phyloP scores from a whole-genome alignment of 2,329 filamentous ascomycete genomes.

The Penicillium verrucosum region DNA sequence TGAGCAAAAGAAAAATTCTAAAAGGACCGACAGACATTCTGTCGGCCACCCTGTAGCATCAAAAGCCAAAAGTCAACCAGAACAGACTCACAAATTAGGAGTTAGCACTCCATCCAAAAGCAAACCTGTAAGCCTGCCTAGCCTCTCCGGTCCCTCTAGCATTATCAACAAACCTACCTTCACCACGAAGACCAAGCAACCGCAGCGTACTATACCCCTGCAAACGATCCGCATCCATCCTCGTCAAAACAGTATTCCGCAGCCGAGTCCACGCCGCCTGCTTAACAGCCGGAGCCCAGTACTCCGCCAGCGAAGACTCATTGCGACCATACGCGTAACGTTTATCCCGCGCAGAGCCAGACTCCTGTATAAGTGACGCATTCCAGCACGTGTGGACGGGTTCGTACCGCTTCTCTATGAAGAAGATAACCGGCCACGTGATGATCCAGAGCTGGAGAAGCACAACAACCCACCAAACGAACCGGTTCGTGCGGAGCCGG shows the following conservation, averaged over 20 bases:
- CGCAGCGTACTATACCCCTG: slow-evolving; percentile 18
- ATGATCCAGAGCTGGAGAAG: slow-evolving; percentile 42
- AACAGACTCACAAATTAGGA: background rate
- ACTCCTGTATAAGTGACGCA: slow-evolving; percentile 19
- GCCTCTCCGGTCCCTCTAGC: slow-evolving; percentile 25
- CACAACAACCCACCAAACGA: slow-evolving; percentile 35
- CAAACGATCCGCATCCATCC: slow-evolving; percentile 21
- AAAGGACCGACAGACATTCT: background rate
- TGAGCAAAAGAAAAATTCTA: background rate
- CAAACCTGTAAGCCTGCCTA: slow-evolving; percentile 23
- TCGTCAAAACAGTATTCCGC: slow-evolving; percentile 17
- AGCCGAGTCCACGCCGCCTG: slow-evolving; percentile 35
- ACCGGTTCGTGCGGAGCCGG: slow-evolving; percentile 32
- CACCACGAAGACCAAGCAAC: slow-evolving; percentile 16
- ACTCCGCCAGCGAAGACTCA: slow-evolving; percentile 30
- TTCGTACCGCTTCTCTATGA: slow-evolving; percentile 39
- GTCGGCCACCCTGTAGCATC: background rate
- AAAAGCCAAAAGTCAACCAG: background rate
- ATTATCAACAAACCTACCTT: slow-evolving; percentile 26
- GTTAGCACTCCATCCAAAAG: slow-evolving; percentile 27
- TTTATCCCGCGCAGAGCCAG: slow-evolving; percentile 10
- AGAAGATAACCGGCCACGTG: slow-evolving; percentile 39
- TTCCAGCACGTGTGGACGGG: slow-evolving; percentile 33
- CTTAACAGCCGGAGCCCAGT: slow-evolving; percentile 36
- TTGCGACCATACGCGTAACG: slow-evolving; percentile 26